Base-by-base conservation (phyloP, 2,329 filamentous ascomycete genomes). In the Teratosphaeria nubilosa region DNA sequence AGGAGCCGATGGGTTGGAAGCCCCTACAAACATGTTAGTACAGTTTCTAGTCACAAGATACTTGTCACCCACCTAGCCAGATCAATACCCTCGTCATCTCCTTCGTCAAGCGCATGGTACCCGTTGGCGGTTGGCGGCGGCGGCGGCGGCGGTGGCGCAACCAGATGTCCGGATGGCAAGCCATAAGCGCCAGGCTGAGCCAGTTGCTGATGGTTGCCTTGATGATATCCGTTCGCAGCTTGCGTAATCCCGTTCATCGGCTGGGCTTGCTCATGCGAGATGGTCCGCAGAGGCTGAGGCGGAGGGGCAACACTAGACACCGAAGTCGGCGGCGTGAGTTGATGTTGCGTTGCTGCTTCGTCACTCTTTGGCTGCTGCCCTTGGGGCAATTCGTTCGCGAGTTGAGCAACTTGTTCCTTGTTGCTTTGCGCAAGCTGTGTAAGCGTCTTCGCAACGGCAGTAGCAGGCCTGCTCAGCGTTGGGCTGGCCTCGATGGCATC, bases 1-100 rank as follows among this genome's bases (percentile, higher is more conserved):
- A 79, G 1, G 73, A 72, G 30, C 76, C 76, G 54, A 79, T 79
- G 34, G 76, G 76, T 61, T 78, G 75, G 67, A 79, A 79, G 25
- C 77, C 77, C 69, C 76, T 78, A 60, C 25, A 14, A 51, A 34
- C 45, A 56, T 31, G 56, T 64, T 52, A 65, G 61, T 54, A 61
- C 60, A 55, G 58, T 45, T 25, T 51, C 16, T n/a, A 37, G n/a
- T 45, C 27, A 11, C 16, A 24, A 45, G 24, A 32, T 9, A 48
- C 5, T 16, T 16, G 5, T 48, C 16, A 71, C 75, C 71, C 69
- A 78, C 77, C 78, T 79, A 52, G 74, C 75, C 52, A 79, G 69
- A 69, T 79, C 77, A 58, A 78, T 78, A 16, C 75, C 73, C 56
- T 76, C 76, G 51, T 77, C 75, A 53, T 74, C 73, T 24, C 74